Percentiles rank a stretch among this genome's conserved stretches.
Evolutionary conservation across 306 rosid species (phyloP).

Genomic region (Psophocarpus tetragonolobus): DNA sequence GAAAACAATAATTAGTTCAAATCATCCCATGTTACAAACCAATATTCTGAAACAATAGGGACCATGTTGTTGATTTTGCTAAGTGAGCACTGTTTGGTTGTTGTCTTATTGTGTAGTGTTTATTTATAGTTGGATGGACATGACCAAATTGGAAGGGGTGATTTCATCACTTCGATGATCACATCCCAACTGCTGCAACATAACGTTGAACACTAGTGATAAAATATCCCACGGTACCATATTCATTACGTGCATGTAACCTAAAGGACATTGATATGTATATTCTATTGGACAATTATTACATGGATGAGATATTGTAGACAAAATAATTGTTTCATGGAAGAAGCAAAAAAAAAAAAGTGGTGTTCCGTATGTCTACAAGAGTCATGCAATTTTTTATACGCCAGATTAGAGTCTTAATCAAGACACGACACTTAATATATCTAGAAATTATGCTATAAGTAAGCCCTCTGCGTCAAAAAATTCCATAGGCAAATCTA

Average conservation of each 20-base stretch:
- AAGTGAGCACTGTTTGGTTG: slow-evolving; percentile 45
- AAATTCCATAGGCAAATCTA: slow-evolving; percentile 25
- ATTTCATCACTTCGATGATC: slow-evolving; percentile 53
- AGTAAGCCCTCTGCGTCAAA: not conserved
- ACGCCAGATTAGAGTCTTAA: slow-evolving; percentile 22
- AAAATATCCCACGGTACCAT: slow-evolving; percentile 35
- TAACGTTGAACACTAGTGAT: slow-evolving; percentile 40
- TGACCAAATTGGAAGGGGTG: slow-evolving; percentile 42
- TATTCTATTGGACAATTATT: slow-evolving; percentile 42
- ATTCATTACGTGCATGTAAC: slow-evolving; percentile 41
- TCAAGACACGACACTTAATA: slow-evolving; percentile 23
- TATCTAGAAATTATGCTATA: slow-evolving; percentile 20
- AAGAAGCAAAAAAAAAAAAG: slow-evolving; percentile 30
- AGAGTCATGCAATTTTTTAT: slow-evolving; percentile 20
- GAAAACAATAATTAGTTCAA: slow-evolving; percentile 10
- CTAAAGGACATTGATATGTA: slow-evolving; percentile 36
- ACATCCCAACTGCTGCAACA: slow-evolving; percentile 59
- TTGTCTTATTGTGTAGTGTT: slow-evolving; percentile 41
- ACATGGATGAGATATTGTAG: slow-evolving; percentile 35
- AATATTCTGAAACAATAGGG: not conserved
- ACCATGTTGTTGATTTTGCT: slow-evolving; percentile 39
- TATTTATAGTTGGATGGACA: slow-evolving; percentile 37
- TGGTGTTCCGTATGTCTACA: slow-evolving; percentile 21
- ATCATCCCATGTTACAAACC: slow-evolving; percentile 16
- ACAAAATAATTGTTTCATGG: slow-evolving; percentile 38